Evolutionary conservation across 352 stramenopile species (phyloP).

Genomic region (Pythium scleroteichum): DNA sequence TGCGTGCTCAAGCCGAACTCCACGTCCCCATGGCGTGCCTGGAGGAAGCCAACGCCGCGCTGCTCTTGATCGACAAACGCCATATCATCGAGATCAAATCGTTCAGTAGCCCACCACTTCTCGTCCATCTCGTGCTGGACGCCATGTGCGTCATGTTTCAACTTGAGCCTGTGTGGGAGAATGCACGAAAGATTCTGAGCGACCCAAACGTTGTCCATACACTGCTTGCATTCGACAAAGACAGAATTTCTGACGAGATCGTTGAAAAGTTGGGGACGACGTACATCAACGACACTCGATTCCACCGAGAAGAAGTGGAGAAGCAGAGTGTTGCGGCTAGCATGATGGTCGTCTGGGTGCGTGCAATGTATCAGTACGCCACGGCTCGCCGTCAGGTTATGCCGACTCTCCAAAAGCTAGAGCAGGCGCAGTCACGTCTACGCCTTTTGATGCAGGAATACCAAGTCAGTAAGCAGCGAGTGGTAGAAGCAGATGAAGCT

Average conservation of each 20-base stretch:
- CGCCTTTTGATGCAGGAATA: slow-evolving; percentile 63
- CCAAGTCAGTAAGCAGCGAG: slow-evolving; percentile 64
- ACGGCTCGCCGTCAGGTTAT: slow-evolving; percentile 47
- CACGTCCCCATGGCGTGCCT: slow-evolving; percentile 59
- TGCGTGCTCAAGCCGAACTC: slow-evolving; percentile 52
- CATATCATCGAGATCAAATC: slow-evolving; percentile 87
- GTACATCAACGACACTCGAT: slow-evolving; percentile 56
- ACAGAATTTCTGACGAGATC: slow-evolving; percentile 45
- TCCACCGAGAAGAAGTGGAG: slow-evolving; percentile 68
- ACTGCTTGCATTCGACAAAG: slow-evolving; percentile 74
- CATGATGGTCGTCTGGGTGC: slow-evolving; percentile 78
- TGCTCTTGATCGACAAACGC: slow-evolving; percentile 65
- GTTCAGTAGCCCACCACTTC: slow-evolving; percentile 65
- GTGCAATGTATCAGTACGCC: slow-evolving; percentile 68
- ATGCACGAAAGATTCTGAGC: slow-evolving; percentile 55
- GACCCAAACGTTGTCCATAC: slow-evolving; percentile 73
- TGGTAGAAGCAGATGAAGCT: slow-evolving; percentile 45
- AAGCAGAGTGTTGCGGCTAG: slow-evolving; percentile 76
- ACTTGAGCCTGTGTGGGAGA: slow-evolving; percentile 75
- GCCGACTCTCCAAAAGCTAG: slow-evolving; percentile 67
- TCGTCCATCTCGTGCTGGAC: slow-evolving; percentile 73
- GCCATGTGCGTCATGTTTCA: slow-evolving; percentile 73
- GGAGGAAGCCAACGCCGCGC: slow-evolving; percentile 62
- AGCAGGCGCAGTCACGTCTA: slow-evolving; percentile 53
- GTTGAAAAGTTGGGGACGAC: slow-evolving; percentile 43